Evolutionary conservation across 2,329 filamentous ascomycete genomes (phyloP).

Genomic region (Microdochium nivale): DNA sequence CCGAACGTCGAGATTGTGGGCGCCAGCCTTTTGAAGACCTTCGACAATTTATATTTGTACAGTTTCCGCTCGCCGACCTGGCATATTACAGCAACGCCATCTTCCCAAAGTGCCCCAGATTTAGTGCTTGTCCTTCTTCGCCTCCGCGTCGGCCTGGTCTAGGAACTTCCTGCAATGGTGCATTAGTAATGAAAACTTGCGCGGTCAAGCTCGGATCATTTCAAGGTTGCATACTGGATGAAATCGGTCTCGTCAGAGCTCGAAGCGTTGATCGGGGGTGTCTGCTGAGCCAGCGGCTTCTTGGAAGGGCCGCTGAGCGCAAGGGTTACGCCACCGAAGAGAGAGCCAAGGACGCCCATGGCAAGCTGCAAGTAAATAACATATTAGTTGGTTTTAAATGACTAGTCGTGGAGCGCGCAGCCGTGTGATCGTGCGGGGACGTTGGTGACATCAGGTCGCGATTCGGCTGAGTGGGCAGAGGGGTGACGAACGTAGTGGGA

Average conservation of each 20-base stretch:
- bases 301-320: conserved; percentile 36
- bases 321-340: conserved; percentile 41
- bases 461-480: not conserved
- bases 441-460: not conserved
- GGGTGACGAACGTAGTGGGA: conserved; percentile 48
- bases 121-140: conserved; percentile 35
- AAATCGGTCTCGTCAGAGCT: conserved; percentile 56
- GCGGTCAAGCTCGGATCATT: conserved; percentile 7
- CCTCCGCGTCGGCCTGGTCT: conserved; percentile 30
- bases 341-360: conserved; percentile 43
- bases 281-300: conserved; percentile 25
- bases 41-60: conserved; percentile 15
- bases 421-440: conserved; percentile 3
- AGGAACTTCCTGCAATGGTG: conserved; percentile 33
- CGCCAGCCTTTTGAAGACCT: not conserved
- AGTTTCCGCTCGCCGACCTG: conserved; percentile 8
- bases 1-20: not conserved
- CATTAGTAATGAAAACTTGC: conserved; percentile 6
- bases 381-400: conserved; percentile 10
- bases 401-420: conserved; percentile 1
- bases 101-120: conserved; percentile 4
- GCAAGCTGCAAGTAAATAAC: conserved; percentile 35
- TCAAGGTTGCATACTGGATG: conserved; percentile 45
- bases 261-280: conserved; percentile 53
- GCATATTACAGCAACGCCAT: conserved; percentile 3